Evolutionary conservation across 1,284 basidiomycete species (phyloP), one percentile per base, ranked within the genome.

Genomic region (Ganoderma meredithae): DNA sequence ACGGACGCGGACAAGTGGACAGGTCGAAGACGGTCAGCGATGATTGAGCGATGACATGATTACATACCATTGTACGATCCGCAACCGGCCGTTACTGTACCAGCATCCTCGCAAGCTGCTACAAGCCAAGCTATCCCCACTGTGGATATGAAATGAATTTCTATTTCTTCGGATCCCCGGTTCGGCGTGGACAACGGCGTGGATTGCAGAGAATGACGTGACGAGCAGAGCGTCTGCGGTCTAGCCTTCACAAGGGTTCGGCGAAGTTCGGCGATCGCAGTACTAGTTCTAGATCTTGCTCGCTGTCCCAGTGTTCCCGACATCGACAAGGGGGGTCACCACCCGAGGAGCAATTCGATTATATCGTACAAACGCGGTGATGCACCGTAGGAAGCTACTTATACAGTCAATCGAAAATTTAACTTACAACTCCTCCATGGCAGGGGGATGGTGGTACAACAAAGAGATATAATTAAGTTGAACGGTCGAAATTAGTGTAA

Each of bases 21-120:
- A 25, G 8, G 25, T 22, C 44, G 41, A n/a, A 13, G 2, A 27
- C 27, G 47, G 47, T 49, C 10, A 49, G 47, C 12, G 22, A 22
- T 22, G 41, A 41, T 41, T 31, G 31, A 41, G 40, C 40, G 41
- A 47, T 47, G 39, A 22, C 39, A 59, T 62, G 60, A 60, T 56
- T 56, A 63, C 62, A 56, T 39, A 63, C 36, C 36, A 39, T 39
- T 9, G 36, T 10, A 12, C 47, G n/a, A 19, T 43, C 41, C 41
- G 41, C 41, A 3, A 13, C 41, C 41, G 17, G 41, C 41, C 36
- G 9, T 39, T 39, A 39, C 36, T 39, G 36, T 39, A 31, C 31
- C 31, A 31, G 31, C 31, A 31, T 31, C 31, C 31, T 31, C 31
- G 31, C 31, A 31, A 31, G 31, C 31, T 39, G 36, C 41, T 43